phyloP scores from a whole-genome alignment of 768 basidiomycete genomes.

The Brasilioporus rufonigricans region DNA sequence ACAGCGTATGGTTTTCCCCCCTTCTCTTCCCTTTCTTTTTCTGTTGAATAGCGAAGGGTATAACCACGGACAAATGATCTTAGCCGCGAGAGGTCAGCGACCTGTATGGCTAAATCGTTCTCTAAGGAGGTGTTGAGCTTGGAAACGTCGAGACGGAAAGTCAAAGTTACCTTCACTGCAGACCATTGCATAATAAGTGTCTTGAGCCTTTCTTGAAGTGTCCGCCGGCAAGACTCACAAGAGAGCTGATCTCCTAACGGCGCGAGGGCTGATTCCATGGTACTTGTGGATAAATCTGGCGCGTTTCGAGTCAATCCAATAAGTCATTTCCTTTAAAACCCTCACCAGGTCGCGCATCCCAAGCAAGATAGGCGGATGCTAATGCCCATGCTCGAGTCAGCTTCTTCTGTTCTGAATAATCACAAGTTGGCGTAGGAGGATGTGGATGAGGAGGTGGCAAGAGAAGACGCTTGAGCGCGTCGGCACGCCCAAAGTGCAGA shows the following conservation, averaged over 20 bases:
- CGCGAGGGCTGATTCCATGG: constrained; percentile 69
- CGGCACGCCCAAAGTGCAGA: constrained; percentile 77
- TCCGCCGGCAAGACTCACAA: constrained; percentile 65
- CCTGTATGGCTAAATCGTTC: constrained; percentile 47
- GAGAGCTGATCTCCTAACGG: constrained; percentile 67
- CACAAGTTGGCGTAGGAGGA: constrained; percentile 64
- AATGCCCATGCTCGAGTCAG: constrained; percentile 79
- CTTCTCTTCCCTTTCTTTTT: not conserved
- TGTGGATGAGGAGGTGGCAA: constrained; percentile 75
- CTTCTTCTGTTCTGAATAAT: constrained; percentile 75
- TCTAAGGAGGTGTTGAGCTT: constrained; percentile 33
- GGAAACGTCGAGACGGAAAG: not conserved
- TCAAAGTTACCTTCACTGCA: constrained; percentile 57
- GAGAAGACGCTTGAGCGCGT: constrained; percentile 77
- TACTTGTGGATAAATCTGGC: constrained; percentile 67
- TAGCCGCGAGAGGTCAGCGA: not conserved
- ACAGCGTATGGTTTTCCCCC: not conserved
- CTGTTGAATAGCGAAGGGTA: not conserved
- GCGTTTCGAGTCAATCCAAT: not conserved
- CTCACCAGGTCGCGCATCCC: constrained; percentile 80
- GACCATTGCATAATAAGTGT: constrained; percentile 75
- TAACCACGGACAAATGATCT: not conserved
- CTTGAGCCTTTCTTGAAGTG: constrained; percentile 65
- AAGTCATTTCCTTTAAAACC: not conserved
- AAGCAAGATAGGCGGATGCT: constrained; percentile 78